Evolutionary conservation across 1,284 basidiomycete species (phyloP), one percentile per base, ranked within the genome.

Genomic region (Mycena sp.): DNA sequence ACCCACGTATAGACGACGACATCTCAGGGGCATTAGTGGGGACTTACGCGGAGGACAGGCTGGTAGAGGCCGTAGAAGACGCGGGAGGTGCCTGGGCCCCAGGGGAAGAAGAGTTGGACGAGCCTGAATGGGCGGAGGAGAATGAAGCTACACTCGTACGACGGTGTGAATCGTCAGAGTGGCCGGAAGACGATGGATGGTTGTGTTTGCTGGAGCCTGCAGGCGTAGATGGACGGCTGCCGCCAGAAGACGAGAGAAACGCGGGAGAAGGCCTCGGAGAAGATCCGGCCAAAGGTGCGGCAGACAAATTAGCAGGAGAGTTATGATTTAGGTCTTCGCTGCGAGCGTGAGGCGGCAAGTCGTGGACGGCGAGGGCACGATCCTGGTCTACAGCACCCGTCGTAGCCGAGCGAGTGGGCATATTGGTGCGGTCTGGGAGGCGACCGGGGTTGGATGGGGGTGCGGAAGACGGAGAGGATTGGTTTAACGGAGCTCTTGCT

Each of bases 311-410:
- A 41, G 50, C 51, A 53, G 56, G 32, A 35, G 58, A 64, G 61
- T 21, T 71, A 74, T 92, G 90, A 73, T 85, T 89, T 58, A 91
- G 78, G 77, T 92, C 90, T 72, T 92, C 90, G 77, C 90, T 92
- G 54, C 81, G 86, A 58, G 87, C 78, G 72, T 88, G 76, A 53
- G 77, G 76, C 49, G 71, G 65, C 45, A 74, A 67, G 70, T 81
- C 70, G 74, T 78, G 77, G 57, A 79, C 69, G 66, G 78, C 73
- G 69, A 79, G 81, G 73, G 78, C 80, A 68, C 83, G 83, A 76
- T 85, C 80, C 62, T 82, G 78, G 73, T 89, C 87, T 19, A 30
- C 6, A 57, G n/a, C n/a, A n/a, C n/a, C n/a, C n/a, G 84, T 72
- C 3, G 89, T 91, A 44, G 87, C 86, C 6, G 89, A 83, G 76